Percentiles rank a stretch among this genome's conserved stretches.
phyloP scores from a whole-genome alignment of 129 eudicot species.

The Pulicaria dysenterica region DNA sequence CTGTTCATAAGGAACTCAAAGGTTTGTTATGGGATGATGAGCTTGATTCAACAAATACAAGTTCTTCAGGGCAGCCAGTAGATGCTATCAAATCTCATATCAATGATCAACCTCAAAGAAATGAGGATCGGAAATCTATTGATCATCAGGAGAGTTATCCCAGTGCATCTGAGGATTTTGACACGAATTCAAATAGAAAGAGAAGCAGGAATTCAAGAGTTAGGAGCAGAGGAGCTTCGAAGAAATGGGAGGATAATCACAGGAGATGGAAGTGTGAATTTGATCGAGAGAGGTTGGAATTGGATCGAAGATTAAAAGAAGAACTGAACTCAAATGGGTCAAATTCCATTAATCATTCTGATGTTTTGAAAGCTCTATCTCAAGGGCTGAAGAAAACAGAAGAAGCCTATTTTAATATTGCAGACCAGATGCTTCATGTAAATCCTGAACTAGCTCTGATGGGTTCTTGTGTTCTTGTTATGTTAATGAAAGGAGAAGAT shows the following conservation, averaged over 20 bases:
- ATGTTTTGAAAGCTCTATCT: slow-evolving; percentile 82
- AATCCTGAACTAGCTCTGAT: slow-evolving; percentile 97
- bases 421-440: slow-evolving; percentile 83
- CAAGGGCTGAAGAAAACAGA: slow-evolving; percentile 83
- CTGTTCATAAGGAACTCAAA: slow-evolving; percentile 85
- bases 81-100: slow-evolving; percentile 1
- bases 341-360: slow-evolving; percentile 55
- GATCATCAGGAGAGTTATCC: slow-evolving; percentile 60
- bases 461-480: slow-evolving; percentile 98
- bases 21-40: slow-evolving; percentile 93
- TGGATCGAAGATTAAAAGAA: slow-evolving; percentile 81
- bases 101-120: slow-evolving; percentile 1
- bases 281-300: slow-evolving; percentile 83
- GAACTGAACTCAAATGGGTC: slow-evolving; percentile 49
- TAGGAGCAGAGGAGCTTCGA: slow-evolving; percentile 50
- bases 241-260: slow-evolving; percentile 93
- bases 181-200: slow-evolving; percentile 37
- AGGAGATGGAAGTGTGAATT: slow-evolving; percentile 91
- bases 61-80: neutral
- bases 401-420: slow-evolving; percentile 79
- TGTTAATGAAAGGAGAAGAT: slow-evolving; percentile 98
- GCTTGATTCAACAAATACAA: slow-evolving; percentile 33
- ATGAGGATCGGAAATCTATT: slow-evolving; percentile 27
- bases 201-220: slow-evolving; percentile 46
- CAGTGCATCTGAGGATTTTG: slow-evolving; percentile 35